Base-by-base conservation (phyloP, 2,329 filamentous ascomycete species). In the Pseudocercospora macadamiae region DNA sequence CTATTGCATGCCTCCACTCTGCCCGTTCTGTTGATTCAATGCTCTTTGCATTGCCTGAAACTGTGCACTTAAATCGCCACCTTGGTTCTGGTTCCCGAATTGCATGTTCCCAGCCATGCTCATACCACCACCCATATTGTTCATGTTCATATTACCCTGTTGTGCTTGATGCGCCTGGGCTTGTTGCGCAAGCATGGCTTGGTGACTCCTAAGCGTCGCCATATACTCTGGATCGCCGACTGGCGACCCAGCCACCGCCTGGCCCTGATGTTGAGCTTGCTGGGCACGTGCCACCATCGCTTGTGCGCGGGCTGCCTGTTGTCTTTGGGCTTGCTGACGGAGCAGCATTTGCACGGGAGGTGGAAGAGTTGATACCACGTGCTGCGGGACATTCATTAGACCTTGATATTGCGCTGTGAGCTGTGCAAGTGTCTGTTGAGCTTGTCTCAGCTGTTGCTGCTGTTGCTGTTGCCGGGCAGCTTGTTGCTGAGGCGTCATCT, bases 31-130 rank as follows among this genome's bases (percentile, higher is more conserved):
- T 16, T 49, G 56, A 25, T 66, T 60, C 47, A 72, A 44, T 19
- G 68, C 69, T 58, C 69, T 65, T 42, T 67, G 65, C 70, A 71
- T 72, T 36, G 68, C 69, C 36, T 66, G 64, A 54, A 72, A 70
- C 47, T 69, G 65, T 57, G 64, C 64, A 32, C 57, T 62, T 52
- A 70, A 56, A 34, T 61, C 64, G 12, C 55, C 57, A 23, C 52
- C 55, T 36, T 64, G 60, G 58, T 55, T 64, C 62, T 57, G 64
- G 30, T 53, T 63, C 25, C 44, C 45, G 32, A 59, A 57, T 19
- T 61, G 59, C 62, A 63, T 65, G 21, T 66, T 64, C 58, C 64
- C 59, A 23, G 53, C 54, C 61, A 66, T 64, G 47, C 61, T 61
- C 64, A 65, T 64, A 12, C 60, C 56, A 19, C 54, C 55, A 62